These are phyloP conservation scores for Hericium alpestre DNA, from an alignment of 768 basidiomycete species.

Conservation along the genomic window DNA sequence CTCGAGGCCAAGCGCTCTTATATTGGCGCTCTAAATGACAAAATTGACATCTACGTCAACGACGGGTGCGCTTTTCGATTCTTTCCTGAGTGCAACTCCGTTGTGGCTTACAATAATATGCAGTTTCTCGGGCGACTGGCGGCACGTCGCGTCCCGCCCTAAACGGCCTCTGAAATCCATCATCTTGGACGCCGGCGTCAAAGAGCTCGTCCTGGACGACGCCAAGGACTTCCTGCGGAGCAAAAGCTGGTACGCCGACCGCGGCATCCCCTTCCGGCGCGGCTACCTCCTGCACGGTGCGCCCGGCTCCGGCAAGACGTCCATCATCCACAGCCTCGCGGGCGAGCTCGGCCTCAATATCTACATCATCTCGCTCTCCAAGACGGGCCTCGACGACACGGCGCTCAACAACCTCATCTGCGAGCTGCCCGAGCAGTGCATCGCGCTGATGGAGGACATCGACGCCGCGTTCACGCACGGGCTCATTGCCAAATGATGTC, in stretches of 20 bases:
- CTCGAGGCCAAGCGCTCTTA: conserved; percentile 9
- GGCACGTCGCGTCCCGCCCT: conserved; percentile 41
- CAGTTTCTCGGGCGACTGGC: conserved; percentile 33
- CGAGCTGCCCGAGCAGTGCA: conserved; percentile 56
- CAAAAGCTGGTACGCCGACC: conserved; percentile 61
- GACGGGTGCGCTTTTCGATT: conserved; percentile 23
- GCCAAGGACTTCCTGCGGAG: conserved; percentile 60
- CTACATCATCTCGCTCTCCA: conserved; percentile 61
- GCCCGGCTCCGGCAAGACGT: conserved; percentile 73
- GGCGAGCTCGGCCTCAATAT: conserved; percentile 70
- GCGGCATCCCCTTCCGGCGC: conserved; percentile 71
- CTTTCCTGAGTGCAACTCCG: background rate
- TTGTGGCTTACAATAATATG: background rate
- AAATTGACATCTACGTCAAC: conserved; percentile 33
- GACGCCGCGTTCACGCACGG: conserved; percentile 60
- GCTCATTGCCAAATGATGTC: conserved; percentile 13
- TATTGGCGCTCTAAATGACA: conserved; percentile 3
- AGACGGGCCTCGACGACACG: conserved; percentile 51
- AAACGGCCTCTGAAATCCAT: conserved; percentile 62
- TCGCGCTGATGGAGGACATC: conserved; percentile 77
- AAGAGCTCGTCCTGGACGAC: conserved; percentile 55
- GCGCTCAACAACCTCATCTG: conserved; percentile 47
- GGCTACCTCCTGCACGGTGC: conserved; percentile 73
- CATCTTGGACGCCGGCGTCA: conserved; percentile 59
- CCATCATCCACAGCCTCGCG: conserved; percentile 64